Evolutionary conservation across 331 rosid species (phyloP).

Genomic region (Malus hybrid): DNA sequence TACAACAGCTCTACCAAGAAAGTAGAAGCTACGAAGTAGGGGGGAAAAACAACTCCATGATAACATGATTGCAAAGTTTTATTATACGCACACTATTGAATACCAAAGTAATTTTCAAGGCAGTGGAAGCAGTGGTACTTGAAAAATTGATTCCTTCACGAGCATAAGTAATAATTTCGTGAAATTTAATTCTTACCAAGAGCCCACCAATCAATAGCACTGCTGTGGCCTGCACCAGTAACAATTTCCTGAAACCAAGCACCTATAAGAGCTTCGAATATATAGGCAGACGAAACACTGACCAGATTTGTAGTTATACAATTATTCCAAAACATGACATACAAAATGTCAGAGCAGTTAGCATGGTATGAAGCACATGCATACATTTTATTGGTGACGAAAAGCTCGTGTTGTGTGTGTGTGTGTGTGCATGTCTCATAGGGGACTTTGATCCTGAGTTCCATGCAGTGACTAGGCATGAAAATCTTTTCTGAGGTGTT

Average conservation of each 20-base stretch:
- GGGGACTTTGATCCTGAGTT: neutral
- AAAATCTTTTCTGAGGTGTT: neutral
- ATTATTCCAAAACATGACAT: neutral
- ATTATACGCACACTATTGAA: neutral
- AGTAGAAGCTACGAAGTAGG: neutral
- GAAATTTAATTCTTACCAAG: slow-evolving; percentile 48
- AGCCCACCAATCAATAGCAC: slow-evolving; percentile 98
- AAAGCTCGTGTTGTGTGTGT: neutral
- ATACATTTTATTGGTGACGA: neutral
- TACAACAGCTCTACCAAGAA: neutral
- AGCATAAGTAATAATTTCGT: neutral
- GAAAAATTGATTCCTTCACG: neutral
- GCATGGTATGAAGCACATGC: neutral
- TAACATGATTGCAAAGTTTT: neutral
- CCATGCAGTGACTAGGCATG: neutral
- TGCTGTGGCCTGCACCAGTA: slow-evolving; percentile 74
- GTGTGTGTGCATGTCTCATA: no score
- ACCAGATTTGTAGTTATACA: neutral
- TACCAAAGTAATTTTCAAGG: neutral
- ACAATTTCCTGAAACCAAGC: slow-evolving; percentile 78
- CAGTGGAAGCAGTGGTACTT: neutral
- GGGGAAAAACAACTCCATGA: neutral
- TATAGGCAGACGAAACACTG: neutral
- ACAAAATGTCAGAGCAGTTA: neutral
- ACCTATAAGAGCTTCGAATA: slow-evolving; percentile 21